Evolutionary conservation across 495 filamentous ascomycete genomes (phyloP).

Genomic region (Penicillium silybi): DNA sequence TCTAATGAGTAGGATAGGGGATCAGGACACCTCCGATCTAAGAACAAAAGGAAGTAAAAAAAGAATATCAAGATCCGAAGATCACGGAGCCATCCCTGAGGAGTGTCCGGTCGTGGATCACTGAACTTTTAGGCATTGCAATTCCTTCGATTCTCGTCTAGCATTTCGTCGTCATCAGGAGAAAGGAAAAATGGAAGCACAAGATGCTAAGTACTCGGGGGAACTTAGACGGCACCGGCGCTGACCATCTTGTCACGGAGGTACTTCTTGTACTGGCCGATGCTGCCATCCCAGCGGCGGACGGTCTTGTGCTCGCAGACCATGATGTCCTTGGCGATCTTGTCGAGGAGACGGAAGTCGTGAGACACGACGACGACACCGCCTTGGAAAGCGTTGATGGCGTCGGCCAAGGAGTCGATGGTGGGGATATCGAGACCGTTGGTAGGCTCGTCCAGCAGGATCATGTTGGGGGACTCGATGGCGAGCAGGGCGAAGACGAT

Average conservation of each 20-base stretch:
- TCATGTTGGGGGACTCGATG: constrained; percentile 96
- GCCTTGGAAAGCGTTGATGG: constrained; percentile 92
- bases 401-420: constrained; percentile 95
- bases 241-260: constrained; percentile 94
- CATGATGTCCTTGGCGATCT: constrained; percentile 99
- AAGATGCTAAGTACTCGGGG: constrained; percentile 2
- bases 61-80: neutral
- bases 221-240: constrained; percentile 44
- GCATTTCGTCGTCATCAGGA: constrained; percentile 41
- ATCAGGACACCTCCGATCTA: neutral
- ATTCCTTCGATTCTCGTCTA: constrained; percentile 39
- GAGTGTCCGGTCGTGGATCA: constrained; percentile 5
- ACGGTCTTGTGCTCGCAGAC: constrained; percentile 97
- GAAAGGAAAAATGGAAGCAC: constrained; percentile 12
- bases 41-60: neutral
- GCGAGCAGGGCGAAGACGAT: constrained; percentile 97
- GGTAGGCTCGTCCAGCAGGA: constrained; percentile 95
- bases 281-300: constrained; percentile 79
- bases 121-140: constrained; percentile 25
- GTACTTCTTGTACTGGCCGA: constrained; percentile 95
- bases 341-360: constrained; percentile 98
- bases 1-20: neutral
- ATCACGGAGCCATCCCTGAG: constrained; percentile 1
- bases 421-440: constrained; percentile 99
- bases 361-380: constrained; percentile 98